Conservation (phyloP, 129 eudicot genomes). For the Chrysanthemum makinoi region DNA sequence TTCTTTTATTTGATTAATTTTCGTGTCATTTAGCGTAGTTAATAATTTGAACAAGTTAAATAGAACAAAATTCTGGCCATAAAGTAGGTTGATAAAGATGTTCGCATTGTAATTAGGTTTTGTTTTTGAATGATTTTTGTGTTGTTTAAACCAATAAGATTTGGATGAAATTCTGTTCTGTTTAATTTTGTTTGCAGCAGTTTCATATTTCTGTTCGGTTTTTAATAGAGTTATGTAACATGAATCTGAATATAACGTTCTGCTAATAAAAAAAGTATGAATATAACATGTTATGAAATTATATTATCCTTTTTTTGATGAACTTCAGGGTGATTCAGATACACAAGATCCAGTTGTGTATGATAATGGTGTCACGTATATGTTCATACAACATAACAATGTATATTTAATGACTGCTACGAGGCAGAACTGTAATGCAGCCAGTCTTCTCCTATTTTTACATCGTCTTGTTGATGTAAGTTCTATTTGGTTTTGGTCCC, state of each 20-base stretch:
- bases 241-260: background rate
- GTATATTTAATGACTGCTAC: slow-evolving; percentile 79
- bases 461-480: slow-evolving; percentile 91
- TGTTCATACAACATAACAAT: slow-evolving; percentile 89
- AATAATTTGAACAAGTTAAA: too few species aligned
- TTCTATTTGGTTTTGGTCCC: slow-evolving; percentile 10
- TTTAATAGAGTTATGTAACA: background rate
- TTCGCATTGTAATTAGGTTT: too few species aligned
- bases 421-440: slow-evolving; percentile 89
- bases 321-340: slow-evolving; percentile 62
- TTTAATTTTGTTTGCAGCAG: too few species aligned
- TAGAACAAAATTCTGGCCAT: too few species aligned
- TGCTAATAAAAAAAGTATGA: background rate
- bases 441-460: slow-evolving; percentile 70
- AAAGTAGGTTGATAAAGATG: too few species aligned
- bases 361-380: slow-evolving; percentile 80
- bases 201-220: background rate
- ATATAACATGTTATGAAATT: background rate
- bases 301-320: slow-evolving; percentile 7
- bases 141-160: background rate
- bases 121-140: too few species aligned
- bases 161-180: background rate
- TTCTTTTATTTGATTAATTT: too few species aligned
- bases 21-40: too few species aligned
- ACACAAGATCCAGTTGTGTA: slow-evolving; percentile 77